Evolutionary conservation across 306 rosid species (phyloP).

Genomic region (Malus fusca): DNA sequence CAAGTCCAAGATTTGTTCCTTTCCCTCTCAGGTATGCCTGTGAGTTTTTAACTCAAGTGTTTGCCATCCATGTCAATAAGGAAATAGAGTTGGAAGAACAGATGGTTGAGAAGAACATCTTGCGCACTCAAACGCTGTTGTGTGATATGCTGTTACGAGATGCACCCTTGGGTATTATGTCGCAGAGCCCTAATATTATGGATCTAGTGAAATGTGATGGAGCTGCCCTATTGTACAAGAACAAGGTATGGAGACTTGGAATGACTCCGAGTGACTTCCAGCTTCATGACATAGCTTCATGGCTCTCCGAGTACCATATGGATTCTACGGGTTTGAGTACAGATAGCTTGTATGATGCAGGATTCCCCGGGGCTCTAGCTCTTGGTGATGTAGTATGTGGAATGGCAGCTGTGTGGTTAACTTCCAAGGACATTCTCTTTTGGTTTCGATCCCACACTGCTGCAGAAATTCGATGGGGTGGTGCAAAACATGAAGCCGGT

Average conservation of each 20-base stretch:
- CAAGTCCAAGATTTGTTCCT: slow-evolving; percentile 84
- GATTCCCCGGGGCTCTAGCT: slow-evolving; percentile 63
- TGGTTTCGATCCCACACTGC: slow-evolving; percentile 93
- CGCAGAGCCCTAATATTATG: slow-evolving; percentile 88
- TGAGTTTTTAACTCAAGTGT: slow-evolving; percentile 90
- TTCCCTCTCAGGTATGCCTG: slow-evolving; percentile 99
- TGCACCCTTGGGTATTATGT: slow-evolving; percentile 82
- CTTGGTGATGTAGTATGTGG: slow-evolving; percentile 75
- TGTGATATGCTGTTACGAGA: slow-evolving; percentile 97
- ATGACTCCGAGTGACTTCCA: slow-evolving; percentile 64
- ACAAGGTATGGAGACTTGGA: slow-evolving; percentile 75
- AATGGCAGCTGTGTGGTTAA: slow-evolving; percentile 87
- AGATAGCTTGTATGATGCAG: slow-evolving; percentile 90
- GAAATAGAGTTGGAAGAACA: slow-evolving; percentile 81
- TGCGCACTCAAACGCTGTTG: slow-evolving; percentile 85
- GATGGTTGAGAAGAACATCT: slow-evolving; percentile 73
- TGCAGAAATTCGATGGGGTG: slow-evolving; percentile 89
- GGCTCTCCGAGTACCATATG: slow-evolving; percentile 68
- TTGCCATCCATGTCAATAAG: slow-evolving; percentile 90
- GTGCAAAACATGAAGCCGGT: slow-evolving; percentile 84
- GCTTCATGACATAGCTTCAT: slow-evolving; percentile 56
- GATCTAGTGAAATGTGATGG: slow-evolving; percentile 96
- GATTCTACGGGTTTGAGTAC: slow-evolving; percentile 97
- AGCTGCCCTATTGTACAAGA: slow-evolving; percentile 68
- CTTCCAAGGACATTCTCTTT: slow-evolving; percentile 60